Conservation (phyloP, 768 basidiomycete species). For the Mycena belliarum region DNA sequence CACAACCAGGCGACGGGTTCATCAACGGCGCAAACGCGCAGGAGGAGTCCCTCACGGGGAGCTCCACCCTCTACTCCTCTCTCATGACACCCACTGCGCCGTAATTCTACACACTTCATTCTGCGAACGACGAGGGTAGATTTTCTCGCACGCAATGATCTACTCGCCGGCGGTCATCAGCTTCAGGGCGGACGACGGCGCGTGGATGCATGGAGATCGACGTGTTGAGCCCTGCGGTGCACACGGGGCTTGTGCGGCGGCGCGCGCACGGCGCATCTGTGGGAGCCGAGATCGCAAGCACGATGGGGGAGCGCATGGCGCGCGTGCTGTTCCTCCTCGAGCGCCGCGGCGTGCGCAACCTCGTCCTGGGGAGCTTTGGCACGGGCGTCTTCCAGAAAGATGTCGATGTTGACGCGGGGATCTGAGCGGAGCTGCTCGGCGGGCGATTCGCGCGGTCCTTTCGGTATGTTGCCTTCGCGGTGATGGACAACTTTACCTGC, state of each 20-base stretch:
- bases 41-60: slow-evolving; percentile 78
- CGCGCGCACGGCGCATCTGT: not conserved
- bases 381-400: not conserved
- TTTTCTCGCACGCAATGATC: slow-evolving; percentile 53
- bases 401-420: not conserved
- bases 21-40: slow-evolving; percentile 72
- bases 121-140: slow-evolving; percentile 29
- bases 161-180: slow-evolving; percentile 48
- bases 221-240: slow-evolving; percentile 57
- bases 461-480: not conserved
- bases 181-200: slow-evolving; percentile 48
- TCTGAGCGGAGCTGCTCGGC: not conserved
- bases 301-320: slow-evolving; percentile 58
- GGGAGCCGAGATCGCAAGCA: slow-evolving; percentile 7
- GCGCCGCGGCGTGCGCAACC: slow-evolving; percentile 40
- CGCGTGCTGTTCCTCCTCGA: slow-evolving; percentile 54
- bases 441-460: not conserved
- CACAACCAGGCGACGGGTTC: slow-evolving; percentile 66
- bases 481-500: not conserved
- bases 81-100: slow-evolving; percentile 56
- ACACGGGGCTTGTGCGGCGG: slow-evolving; percentile 25
- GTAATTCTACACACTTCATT: slow-evolving; percentile 65
- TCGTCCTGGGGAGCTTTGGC: slow-evolving; percentile 46
- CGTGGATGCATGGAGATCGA: slow-evolving; percentile 42
- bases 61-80: slow-evolving; percentile 67